These are phyloP conservation scores for Primulina tabacum DNA, from an alignment of 257 asterid genomes.

Conservation along the genomic window DNA sequence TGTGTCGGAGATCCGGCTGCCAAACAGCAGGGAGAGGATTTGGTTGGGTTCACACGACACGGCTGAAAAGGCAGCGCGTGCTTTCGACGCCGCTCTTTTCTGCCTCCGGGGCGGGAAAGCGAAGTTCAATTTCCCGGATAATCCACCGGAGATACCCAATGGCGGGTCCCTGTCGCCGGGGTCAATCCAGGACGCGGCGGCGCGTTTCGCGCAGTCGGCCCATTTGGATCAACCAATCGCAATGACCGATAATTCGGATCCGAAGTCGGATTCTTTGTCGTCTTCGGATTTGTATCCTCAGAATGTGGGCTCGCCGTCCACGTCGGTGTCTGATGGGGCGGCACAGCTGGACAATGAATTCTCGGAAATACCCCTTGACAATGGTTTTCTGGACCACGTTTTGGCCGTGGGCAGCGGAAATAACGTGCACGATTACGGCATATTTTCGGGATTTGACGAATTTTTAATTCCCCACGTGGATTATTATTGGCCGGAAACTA, in stretches of 20 bases:
- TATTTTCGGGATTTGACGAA: constrained; percentile 45
- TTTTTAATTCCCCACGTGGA: constrained; percentile 14
- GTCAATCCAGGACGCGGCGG: constrained; percentile 25
- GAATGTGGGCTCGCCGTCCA: constrained; percentile 30
- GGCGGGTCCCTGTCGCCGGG: constrained; percentile 14
- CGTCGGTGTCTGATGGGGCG: constrained; percentile 27
- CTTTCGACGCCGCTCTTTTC: constrained; percentile 28
- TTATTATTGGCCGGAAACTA: background rate
- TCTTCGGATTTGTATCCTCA: constrained; percentile 7
- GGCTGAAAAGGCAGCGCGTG: constrained; percentile 31
- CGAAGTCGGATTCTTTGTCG: background rate
- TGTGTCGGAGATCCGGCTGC: constrained; percentile 28
- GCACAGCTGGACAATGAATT: constrained; percentile 25
- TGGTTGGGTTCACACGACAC: constrained; percentile 25
- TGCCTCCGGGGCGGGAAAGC: constrained; percentile 29
- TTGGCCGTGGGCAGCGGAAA: constrained; percentile 16
- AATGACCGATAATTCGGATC: background rate
- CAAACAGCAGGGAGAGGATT: constrained; percentile 28
- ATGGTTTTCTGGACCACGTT: constrained; percentile 26
- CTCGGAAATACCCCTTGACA: constrained; percentile 34
- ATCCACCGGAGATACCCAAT: constrained; percentile 17
- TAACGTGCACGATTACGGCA: constrained; percentile 25
- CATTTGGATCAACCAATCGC: background rate
- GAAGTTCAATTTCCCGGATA: constrained; percentile 25
- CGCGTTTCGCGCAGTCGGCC: constrained; percentile 8